Evolutionary conservation across 352 stramenopile genomes (phyloP).

Genomic region (Pythium oligandrum): DNA sequence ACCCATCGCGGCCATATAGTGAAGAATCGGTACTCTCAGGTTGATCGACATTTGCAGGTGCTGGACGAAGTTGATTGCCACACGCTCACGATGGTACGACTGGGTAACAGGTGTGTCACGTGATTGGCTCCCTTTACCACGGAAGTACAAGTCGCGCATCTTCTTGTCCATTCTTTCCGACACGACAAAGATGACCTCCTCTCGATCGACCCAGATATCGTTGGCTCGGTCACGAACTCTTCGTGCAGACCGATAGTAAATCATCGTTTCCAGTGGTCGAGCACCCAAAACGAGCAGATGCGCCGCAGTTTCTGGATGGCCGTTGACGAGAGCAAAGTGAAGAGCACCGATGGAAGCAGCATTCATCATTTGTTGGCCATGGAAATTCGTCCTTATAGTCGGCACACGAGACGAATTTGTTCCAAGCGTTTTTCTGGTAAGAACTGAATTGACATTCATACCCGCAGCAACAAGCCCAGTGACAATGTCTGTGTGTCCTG

Average conservation of each 20-base stretch:
- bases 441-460: conserved; percentile 51
- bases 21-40: conserved; percentile 28
- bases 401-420: too few species aligned
- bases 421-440: too few species aligned
- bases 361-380: too few species aligned
- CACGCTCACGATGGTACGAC: conserved; percentile 10
- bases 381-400: too few species aligned
- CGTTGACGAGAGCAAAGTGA: conserved; percentile 49
- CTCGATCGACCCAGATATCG: background rate
- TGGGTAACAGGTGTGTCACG: conserved; percentile 3
- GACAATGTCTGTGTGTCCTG: conserved; percentile 37
- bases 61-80: conserved; percentile 28
- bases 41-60: conserved; percentile 48
- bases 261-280: conserved; percentile 34
- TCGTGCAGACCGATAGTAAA: background rate
- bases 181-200: conserved; percentile 4
- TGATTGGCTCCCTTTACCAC: background rate
- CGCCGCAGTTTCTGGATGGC: conserved; percentile 44
- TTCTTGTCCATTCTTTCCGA: conserved; percentile 10
- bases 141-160: conserved; percentile 11
- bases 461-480: conserved; percentile 38
- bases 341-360: conserved; percentile 22
- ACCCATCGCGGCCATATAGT: conserved; percentile 32
- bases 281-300: conserved; percentile 54
- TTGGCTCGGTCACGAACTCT: background rate